Evolutionary conservation across 164 flowering plant species (phyloP).

Genomic region (Stephania yunnanensis): DNA sequence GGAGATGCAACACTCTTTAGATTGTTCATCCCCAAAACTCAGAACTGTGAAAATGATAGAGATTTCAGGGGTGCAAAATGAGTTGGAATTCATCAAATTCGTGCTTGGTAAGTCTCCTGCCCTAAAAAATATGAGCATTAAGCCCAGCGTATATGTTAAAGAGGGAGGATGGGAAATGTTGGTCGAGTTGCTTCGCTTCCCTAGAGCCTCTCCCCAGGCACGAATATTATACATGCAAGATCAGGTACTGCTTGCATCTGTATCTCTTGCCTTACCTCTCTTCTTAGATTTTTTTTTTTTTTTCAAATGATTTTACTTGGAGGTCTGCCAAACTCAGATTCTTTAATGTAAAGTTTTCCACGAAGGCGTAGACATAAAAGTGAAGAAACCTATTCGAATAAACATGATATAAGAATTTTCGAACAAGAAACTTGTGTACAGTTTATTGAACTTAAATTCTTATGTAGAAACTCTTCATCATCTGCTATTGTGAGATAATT

Average conservation of each 20-base stretch:
- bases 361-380: not conserved
- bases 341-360: not conserved
- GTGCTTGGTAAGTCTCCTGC: constrained; percentile 50
- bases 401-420: not conserved
- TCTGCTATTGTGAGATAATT: not conserved
- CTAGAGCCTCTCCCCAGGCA: constrained; percentile 6
- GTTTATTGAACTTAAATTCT: not conserved
- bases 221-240: not conserved
- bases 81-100: constrained; percentile 55
- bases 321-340: not conserved
- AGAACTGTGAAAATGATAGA: constrained; percentile 47
- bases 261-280: not conserved
- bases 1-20: constrained; percentile 30
- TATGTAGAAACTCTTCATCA: not conserved
- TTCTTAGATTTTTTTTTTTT: not conserved
- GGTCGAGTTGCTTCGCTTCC: constrained; percentile 26
- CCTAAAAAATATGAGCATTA: constrained; percentile 46
- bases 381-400: not conserved
- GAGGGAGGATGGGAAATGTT: constrained; percentile 43
- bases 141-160: constrained; percentile 30
- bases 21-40: constrained; percentile 34
- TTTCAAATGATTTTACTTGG: not conserved
- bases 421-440: not conserved
- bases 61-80: constrained; percentile 42
- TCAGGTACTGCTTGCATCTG: not conserved